A percentile compares a stretch with the other conserved stretches of the same genome.
Evolutionary conservation across 768 basidiomycete genomes (phyloP).

Genomic region (Leccinum incarnatum): DNA sequence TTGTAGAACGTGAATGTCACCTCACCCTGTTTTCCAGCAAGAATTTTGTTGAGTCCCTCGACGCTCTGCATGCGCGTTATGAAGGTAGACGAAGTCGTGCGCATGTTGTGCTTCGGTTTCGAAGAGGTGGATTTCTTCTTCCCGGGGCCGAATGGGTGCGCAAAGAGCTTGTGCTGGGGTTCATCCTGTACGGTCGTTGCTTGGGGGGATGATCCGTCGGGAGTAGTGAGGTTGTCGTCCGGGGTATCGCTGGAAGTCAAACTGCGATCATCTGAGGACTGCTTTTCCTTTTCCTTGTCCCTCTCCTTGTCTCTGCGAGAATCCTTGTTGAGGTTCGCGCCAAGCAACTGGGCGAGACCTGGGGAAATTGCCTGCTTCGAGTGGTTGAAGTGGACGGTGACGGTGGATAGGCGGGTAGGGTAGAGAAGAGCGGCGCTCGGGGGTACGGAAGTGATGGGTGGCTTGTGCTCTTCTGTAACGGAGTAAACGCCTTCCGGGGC

Average conservation of each 20-base stretch:
- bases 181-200: slow-evolving; percentile 37
- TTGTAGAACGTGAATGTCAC: slow-evolving; percentile 87
- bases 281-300: slow-evolving; percentile 40
- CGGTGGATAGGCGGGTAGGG: slow-evolving; percentile 62
- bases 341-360: slow-evolving; percentile 65
- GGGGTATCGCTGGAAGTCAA: slow-evolving; percentile 81
- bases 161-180: slow-evolving; percentile 59
- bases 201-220: slow-evolving; percentile 39
- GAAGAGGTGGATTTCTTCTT: slow-evolving; percentile 64
- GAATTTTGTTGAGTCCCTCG: slow-evolving; percentile 69
- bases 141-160: slow-evolving; percentile 39
- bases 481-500: slow-evolving; percentile 91
- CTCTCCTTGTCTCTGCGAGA: slow-evolving; percentile 42
- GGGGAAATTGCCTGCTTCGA: slow-evolving; percentile 52
- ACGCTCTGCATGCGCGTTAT: slow-evolving; percentile 81
- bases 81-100: slow-evolving; percentile 90
- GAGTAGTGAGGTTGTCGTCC: slow-evolving; percentile 49
- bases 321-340: slow-evolving; percentile 58
- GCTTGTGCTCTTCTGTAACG: slow-evolving; percentile 83
- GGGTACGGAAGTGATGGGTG: slow-evolving; percentile 44
- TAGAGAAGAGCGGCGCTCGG: slow-evolving; percentile 37
- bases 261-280: slow-evolving; percentile 57
- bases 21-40: slow-evolving; percentile 83
- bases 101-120: slow-evolving; percentile 87
- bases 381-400: slow-evolving; percentile 61